Evolutionary conservation across 805 yeast genomes (phyloP), one percentile per base, ranked within the genome.

Genomic region (Komagataella mondaviorum): DNA sequence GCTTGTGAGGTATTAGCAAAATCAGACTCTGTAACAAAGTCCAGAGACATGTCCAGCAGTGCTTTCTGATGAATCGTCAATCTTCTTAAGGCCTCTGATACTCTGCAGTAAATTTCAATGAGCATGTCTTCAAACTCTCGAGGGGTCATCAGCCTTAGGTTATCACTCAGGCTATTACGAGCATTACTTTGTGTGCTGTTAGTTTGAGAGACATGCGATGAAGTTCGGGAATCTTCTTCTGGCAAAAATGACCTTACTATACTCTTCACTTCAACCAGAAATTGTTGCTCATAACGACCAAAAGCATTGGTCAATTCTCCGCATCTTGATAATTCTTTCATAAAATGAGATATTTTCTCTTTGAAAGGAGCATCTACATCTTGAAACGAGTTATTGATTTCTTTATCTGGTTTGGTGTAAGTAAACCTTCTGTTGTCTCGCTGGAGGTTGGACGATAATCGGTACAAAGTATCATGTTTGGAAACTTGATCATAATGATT

Each of bases 11-110:
- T 23, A 12, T 66, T 64, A 49, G 60, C 54, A 48, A 63, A 53
- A 48, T 62, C 65, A 6, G 57, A 58, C 10, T 56, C 63, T 3
- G 69, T 48, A 64, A 72, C 46, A 59, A 73, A 69, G 49, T 73
- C 76, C 30, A 84, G 65, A 0, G 95, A 81, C 51, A 85, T 61
- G 56, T 88, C 93, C 12, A 93, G 71, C 24, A 91, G 64, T 4
- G 87, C 58, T 63, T 88, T 89, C 61, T 89, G 95, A 53, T 89
- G 96, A 6, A 78, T 69, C 1, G 87, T 79, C 30, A 90, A 68
- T 53, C 96, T 74, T 55, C 91, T 71, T 23, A 89, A 68, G 17
- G 88, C 81, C 59, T 85, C 95, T 0, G 88, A 78, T 2, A 85
- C 70, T 18, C 78, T 74, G 0, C 86, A 67, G 56, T 77, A 87